These are phyloP conservation scores for Aristolochia contorta DNA, from an alignment of 164 flowering plant genomes.

Conservation along the genomic window DNA sequence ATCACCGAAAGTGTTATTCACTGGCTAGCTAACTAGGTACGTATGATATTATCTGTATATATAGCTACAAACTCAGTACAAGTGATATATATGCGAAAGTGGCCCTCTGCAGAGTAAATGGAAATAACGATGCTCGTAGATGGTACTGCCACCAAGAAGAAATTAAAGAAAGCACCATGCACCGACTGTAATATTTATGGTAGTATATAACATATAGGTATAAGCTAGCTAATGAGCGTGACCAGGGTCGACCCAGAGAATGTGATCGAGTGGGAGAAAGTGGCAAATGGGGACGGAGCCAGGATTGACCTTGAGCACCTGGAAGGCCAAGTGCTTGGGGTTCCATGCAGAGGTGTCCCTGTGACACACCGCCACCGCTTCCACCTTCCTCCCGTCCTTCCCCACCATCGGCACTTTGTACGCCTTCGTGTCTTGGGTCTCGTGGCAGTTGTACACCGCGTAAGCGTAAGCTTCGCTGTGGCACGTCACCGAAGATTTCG, in stretches of 20 bases:
- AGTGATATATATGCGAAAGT: too few species aligned
- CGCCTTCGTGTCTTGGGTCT: constrained; percentile 13
- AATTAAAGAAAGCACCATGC: too few species aligned
- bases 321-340: constrained; percentile 28
- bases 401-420: constrained; percentile 20
- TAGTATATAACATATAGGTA: too few species aligned
- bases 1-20: too few species aligned
- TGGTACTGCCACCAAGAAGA: too few species aligned
- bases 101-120: too few species aligned
- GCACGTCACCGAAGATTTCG: constrained; percentile 23
- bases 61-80: too few species aligned
- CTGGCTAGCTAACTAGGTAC: too few species aligned
- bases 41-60: too few species aligned
- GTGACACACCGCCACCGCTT: constrained; percentile 25
- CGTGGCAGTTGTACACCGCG: constrained; percentile 28
- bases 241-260: constrained; percentile 17
- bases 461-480: constrained; percentile 19
- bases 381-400: constrained; percentile 20
- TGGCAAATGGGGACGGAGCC: constrained; percentile 34
- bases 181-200: too few species aligned
- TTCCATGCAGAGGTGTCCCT: constrained; percentile 27
- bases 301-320: constrained; percentile 28
- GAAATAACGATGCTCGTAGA: too few species aligned
- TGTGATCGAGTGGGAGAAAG: constrained; percentile 23
- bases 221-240: too few species aligned